Evolutionary conservation across 495 filamentous ascomycete species (phyloP).

Genomic region (Niebla homalea): DNA sequence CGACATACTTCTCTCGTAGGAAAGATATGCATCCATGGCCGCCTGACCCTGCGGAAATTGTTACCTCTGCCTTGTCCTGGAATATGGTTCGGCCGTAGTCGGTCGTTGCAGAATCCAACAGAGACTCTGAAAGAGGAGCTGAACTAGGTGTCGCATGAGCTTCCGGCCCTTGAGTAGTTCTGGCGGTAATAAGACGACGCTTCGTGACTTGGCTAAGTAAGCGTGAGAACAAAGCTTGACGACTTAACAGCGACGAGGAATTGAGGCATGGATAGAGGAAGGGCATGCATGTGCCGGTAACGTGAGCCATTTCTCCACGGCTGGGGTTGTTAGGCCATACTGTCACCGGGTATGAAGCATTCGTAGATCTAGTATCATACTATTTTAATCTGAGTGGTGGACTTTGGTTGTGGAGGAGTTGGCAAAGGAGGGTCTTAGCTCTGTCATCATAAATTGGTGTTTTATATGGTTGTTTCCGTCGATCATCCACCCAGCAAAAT

Average conservation of each 20-base stretch:
- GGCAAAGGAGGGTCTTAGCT: too few relatives aligned
- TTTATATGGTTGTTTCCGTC: not conserved
- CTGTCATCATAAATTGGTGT: not conserved
- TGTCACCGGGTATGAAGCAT: too few relatives aligned
- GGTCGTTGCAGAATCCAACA: slow-evolving; percentile 64
- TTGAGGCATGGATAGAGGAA: slow-evolving; percentile 52
- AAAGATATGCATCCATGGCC: slow-evolving; percentile 92
- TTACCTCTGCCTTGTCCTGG: slow-evolving; percentile 69
- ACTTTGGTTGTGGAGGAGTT: too few relatives aligned
- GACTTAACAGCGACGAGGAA: slow-evolving; percentile 23
- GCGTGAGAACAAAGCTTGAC: slow-evolving; percentile 15
- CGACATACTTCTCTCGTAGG: slow-evolving; percentile 74
- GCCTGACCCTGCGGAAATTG: slow-evolving; percentile 61
- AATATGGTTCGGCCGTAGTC: slow-evolving; percentile 76
- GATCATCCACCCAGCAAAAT: too few relatives aligned
- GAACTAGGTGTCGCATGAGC: slow-evolving; percentile 13
- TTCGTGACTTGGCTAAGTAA: slow-evolving; percentile 10
- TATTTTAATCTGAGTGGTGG: too few relatives aligned
- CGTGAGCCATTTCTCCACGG: slow-evolving; percentile 6
- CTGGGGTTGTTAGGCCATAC: too few relatives aligned
- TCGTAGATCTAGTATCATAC: too few relatives aligned
- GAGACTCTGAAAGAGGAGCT: slow-evolving; percentile 30
- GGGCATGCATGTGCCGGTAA: slow-evolving; percentile 37
- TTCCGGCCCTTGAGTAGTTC: not conserved
- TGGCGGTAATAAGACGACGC: slow-evolving; percentile 16